Percentiles rank a stretch among this genome's conserved stretches.
Evolutionary conservation across 305 asterid species (phyloP).

Genomic region (Solanum hybrid): DNA sequence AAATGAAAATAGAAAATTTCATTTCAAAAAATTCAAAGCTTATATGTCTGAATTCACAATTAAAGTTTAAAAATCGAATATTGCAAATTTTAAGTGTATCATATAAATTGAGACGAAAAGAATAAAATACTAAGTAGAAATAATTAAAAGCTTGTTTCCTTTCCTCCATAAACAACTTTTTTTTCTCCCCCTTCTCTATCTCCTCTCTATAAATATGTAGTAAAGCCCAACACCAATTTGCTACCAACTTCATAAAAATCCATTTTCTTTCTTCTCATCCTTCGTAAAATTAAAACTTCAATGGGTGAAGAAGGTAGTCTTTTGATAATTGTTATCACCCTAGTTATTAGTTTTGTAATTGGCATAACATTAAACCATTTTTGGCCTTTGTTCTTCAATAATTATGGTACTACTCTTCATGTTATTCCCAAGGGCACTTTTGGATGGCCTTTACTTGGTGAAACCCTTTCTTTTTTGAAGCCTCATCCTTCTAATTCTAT

Average conservation of each 20-base stretch:
- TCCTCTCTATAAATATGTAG: constrained; percentile 25
- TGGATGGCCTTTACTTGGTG: constrained; percentile 75
- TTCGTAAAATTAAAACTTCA: not conserved
- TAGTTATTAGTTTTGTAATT: constrained; percentile 14
- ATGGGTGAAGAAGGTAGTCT: constrained; percentile 24
- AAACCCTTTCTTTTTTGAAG: constrained; percentile 57
- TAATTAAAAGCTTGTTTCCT: not conserved
- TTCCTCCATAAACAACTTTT: not conserved
- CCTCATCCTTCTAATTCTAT: constrained; percentile 64
- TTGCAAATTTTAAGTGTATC: not conserved
- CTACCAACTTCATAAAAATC: constrained; percentile 17
- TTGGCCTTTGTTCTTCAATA: constrained; percentile 40
- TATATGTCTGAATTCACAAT: accelerated
- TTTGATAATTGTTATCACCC: constrained; percentile 12
- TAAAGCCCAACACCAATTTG: constrained; percentile 9
- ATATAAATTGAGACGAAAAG: not conserved
- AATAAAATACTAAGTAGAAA: not conserved
- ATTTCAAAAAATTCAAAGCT: not conserved
- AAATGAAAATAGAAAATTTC: not conserved
- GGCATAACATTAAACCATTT: constrained; percentile 45
- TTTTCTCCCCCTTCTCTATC: not conserved
- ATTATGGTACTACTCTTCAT: not conserved
- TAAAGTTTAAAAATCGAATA: no score
- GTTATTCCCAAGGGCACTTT: constrained; percentile 44
- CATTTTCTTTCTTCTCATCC: not conserved